Evolutionary conservation across 2,329 filamentous ascomycete species (phyloP).

Genomic region (Cordyceps cicadae): DNA sequence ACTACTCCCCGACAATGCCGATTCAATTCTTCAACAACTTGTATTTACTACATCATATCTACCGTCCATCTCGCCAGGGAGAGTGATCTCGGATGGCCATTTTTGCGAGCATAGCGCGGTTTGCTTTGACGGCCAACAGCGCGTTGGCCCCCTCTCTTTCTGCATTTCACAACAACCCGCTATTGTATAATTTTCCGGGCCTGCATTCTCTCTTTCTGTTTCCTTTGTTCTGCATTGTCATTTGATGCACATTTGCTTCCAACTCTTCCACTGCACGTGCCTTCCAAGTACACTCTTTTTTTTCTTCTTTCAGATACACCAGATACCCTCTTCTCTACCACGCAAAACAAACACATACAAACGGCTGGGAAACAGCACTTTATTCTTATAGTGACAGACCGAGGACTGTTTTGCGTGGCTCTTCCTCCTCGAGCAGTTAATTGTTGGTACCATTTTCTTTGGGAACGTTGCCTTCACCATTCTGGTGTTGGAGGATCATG

Average conservation of each 20-base stretch:
- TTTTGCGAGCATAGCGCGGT: not conserved
- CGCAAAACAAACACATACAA: not conserved
- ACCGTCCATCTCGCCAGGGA: not conserved
- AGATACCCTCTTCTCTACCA: conserved; percentile 6
- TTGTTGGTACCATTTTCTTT: not conserved
- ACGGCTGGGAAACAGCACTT: not conserved
- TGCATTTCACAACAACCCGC: not conserved
- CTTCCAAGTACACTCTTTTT: not conserved
- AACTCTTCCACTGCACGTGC: not conserved
- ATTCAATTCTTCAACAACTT: not conserved
- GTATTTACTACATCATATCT: not conserved
- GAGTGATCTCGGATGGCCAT: not conserved
- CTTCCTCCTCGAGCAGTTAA: not conserved
- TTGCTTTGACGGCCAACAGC: not conserved
- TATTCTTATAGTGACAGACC: not conserved
- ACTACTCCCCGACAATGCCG: not conserved
- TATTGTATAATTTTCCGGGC: not conserved
- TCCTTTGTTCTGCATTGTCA: not conserved
- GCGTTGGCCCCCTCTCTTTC: not conserved
- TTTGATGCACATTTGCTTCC: not conserved
- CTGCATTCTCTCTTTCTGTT: not conserved
- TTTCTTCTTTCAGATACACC: not conserved
- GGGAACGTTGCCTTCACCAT: not conserved
- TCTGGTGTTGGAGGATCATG: not conserved
- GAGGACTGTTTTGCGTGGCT: not conserved